Percentiles rank a stretch among this genome's conserved stretches.
phyloP scores from a whole-genome alignment of 192 early-diverging fungal species.

The Linderina pennispora region DNA sequence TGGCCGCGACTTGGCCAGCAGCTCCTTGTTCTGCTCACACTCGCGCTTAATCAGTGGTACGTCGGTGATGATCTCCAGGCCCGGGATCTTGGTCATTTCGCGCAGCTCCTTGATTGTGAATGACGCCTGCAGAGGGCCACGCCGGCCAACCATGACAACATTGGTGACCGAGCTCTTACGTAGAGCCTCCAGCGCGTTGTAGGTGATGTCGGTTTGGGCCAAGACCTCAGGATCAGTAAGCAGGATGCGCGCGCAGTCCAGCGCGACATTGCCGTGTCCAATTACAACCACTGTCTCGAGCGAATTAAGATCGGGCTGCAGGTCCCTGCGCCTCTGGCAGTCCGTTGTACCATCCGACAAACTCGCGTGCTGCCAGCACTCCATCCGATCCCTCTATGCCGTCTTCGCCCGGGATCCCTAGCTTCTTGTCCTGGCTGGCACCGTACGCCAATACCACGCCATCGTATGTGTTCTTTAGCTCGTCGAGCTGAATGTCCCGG shows the following conservation, averaged over 20 bases:
- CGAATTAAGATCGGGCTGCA: conserved; percentile 54
- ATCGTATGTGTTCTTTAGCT: conserved; percentile 60
- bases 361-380: conserved; percentile 68
- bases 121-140: conserved; percentile 88
- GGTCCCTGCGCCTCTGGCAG: conserved; percentile 57
- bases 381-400: conserved; percentile 21
- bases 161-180: conserved; percentile 64
- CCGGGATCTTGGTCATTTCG: conserved; percentile 79
- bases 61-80: conserved; percentile 59
- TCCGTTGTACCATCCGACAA: conserved; percentile 97
- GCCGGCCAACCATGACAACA: conserved; percentile 81
- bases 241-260: conserved; percentile 87
- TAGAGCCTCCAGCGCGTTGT: conserved; percentile 61
- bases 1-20: conserved; percentile 49
- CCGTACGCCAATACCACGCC: conserved; percentile 84
- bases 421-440: conserved; percentile 61
- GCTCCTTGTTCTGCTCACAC: conserved; percentile 32
- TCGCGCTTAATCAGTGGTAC: conserved; percentile 48
- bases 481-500: conserved; percentile 39
- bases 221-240: conserved; percentile 65
- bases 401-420: conserved; percentile 68
- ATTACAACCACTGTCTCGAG: conserved; percentile 76
- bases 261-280: conserved; percentile 92
- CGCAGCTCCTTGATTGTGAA: conserved; percentile 96
- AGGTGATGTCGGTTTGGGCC: conserved; percentile 80